Evolutionary conservation across 208 protist species (phyloP).

Genomic region (Trypanosoma melophagium): DNA sequence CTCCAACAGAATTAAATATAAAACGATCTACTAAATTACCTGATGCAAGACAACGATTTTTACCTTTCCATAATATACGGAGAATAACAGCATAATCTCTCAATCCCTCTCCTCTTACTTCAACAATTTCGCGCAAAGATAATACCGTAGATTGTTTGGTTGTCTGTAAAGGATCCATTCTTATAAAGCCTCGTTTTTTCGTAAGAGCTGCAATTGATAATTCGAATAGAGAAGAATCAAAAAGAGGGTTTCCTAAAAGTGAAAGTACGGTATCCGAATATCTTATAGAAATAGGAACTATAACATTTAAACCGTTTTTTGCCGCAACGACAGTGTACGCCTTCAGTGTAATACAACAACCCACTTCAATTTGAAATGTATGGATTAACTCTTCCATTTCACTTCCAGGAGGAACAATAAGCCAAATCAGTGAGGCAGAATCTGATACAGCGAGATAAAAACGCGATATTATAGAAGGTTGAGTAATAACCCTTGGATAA

Average conservation of each 20-base stretch:
- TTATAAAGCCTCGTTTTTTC: slow-evolving; percentile 7
- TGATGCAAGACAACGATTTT: slow-evolving; percentile 13
- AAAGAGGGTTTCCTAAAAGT: slow-evolving; percentile 56
- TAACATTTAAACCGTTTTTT: slow-evolving; percentile 65
- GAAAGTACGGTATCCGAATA: slow-evolving; percentile 45
- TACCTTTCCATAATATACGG: slow-evolving; percentile 65
- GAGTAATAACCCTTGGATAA: slow-evolving; percentile 33
- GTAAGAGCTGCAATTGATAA: slow-evolving; percentile 51
- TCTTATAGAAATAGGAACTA: slow-evolving; percentile 45
- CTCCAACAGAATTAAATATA: slow-evolving; percentile 42
- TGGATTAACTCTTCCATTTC: slow-evolving; percentile 52
- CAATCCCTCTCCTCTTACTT: slow-evolving; percentile 32
- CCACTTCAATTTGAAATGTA: slow-evolving; percentile 70
- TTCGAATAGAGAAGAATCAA: slow-evolving; percentile 33
- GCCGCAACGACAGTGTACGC: slow-evolving; percentile 54
- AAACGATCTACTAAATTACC: slow-evolving; percentile 13
- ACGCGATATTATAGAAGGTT: slow-evolving; percentile 24
- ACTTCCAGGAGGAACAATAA: slow-evolving; percentile 53
- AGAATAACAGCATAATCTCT: slow-evolving; percentile 44
- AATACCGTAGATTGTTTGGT: slow-evolving; percentile 17
- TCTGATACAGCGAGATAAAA: slow-evolving; percentile 84
- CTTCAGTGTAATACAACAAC: slow-evolving; percentile 58
- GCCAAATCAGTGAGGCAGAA: slow-evolving; percentile 55
- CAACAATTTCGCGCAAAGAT: slow-evolving; percentile 43
- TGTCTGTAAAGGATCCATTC: not conserved